Evolutionary conservation across 371 early-diverging fungal genomes (phyloP), one percentile per base, ranked within the genome.

Genomic region (Blyttiomyces sp.): DNA sequence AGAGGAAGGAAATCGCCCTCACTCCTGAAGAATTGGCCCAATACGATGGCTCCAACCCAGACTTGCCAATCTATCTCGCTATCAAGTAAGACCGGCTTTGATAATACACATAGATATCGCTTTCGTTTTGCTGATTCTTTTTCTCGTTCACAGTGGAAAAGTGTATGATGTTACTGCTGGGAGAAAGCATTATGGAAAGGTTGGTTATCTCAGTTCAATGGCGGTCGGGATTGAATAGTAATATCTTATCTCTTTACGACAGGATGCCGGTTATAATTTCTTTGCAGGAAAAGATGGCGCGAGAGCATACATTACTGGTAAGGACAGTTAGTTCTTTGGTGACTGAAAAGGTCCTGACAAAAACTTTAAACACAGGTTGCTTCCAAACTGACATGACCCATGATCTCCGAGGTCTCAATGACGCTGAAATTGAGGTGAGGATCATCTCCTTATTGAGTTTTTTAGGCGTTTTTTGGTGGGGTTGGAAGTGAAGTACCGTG

Each of bases 301-400:
- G 3, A 78, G 96, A 42, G 95, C 96, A 1, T 97, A 89, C 70
- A 89, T 90, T 19, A 96, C 98, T 1, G 95, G 57, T 57, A 3
- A 4, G 54, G 5, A 36, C n/a, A n/a, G n/a, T 9, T 7, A 46
- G n/a, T n/a, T 11, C 11, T 39, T 39, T 39, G 13, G n/a, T n/a
- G n/a, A n/a, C n/a, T n/a, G n/a, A n/a, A n/a, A n/a, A n/a, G n/a
- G n/a, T n/a, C n/a, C n/a, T n/a, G n/a, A n/a, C n/a, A n/a, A n/a
- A n/a, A n/a, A n/a, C n/a, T n/a, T n/a, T n/a, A n/a, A n/a, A n/a
- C n/a, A 35, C 23, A 53, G 66, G 95, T 31, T 97, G 98, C 71
- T 91, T 92, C 65, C 59, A 92, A 57, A 88, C 89, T 19, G 93
- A 96, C 65, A 75, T 95, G 32, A 95, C 96, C 1, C 93, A 94